phyloP scores from a whole-genome alignment of 148 eudicot species.

The Silene conica region DNA sequence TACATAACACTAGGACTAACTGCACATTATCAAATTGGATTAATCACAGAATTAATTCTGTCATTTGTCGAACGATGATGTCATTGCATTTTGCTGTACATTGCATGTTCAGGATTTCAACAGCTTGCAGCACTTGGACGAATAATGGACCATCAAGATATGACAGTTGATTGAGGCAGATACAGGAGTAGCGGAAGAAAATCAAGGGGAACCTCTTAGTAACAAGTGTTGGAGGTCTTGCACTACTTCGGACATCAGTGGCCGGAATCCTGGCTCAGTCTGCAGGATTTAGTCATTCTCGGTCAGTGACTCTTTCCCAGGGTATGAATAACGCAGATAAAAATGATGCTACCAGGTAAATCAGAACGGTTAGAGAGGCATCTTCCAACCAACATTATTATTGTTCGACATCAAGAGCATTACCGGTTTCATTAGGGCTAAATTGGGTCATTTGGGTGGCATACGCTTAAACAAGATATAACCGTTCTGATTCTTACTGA shows the following conservation, averaged over 20 bases:
- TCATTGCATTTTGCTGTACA: neutral
- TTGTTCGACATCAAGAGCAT: no score
- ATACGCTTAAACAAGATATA: no score
- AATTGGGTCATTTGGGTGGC: no score
- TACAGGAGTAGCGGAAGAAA: slow-evolving; percentile 3
- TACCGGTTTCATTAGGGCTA: no score
- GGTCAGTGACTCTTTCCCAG: neutral
- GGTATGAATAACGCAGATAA: no score
- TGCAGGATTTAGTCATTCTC: slow-evolving; percentile 29
- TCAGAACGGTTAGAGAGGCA: neutral
- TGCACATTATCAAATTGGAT: neutral
- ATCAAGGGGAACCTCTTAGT: slow-evolving; percentile 45
- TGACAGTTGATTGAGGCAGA: no score
- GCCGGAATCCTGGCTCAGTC: slow-evolving; percentile 92
- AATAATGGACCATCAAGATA: no score
- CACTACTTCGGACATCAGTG: slow-evolving; percentile 90
- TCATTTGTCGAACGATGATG: neutral
- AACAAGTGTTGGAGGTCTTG: slow-evolving; percentile 78
- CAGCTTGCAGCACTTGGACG: neutral
- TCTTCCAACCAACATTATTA: no score
- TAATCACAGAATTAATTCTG: neutral
- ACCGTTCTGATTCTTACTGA: no score
- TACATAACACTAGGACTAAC: neutral
- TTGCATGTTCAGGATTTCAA: neutral
- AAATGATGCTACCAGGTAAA: no score